Evolutionary conservation across 192 early-diverging fungal species (phyloP).

Genomic region (Dispira parvispora): DNA sequence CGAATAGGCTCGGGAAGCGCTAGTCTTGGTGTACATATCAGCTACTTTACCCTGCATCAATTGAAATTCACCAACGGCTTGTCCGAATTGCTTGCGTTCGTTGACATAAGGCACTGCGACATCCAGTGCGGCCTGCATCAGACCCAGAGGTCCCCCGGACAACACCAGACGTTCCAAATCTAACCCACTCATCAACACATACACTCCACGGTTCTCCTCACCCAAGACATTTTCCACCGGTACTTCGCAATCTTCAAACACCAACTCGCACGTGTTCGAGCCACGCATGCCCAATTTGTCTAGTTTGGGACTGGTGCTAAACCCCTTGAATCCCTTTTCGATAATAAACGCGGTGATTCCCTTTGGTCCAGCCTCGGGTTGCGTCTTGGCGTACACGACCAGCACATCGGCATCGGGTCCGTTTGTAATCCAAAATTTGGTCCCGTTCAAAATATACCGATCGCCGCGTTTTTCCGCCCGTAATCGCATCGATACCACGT

Average conservation of each 20-base stretch:
- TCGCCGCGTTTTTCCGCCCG: conserved; percentile 71
- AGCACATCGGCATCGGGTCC: conserved; percentile 78
- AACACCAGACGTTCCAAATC: conserved; percentile 81
- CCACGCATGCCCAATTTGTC: conserved; percentile 96
- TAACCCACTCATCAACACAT: conserved; percentile 91
- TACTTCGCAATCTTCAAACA: conserved; percentile 87
- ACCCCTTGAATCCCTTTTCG: conserved; percentile 75
- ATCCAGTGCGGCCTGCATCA: conserved; percentile 84
- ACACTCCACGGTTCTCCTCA: conserved; percentile 67
- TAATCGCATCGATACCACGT: conserved; percentile 84
- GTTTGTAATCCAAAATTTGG: conserved; percentile 97
- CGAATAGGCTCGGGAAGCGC: conserved; percentile 75
- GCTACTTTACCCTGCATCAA: conserved; percentile 89
- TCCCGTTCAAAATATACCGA: conserved; percentile 69
- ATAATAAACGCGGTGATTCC: conserved; percentile 92
- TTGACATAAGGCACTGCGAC: conserved; percentile 71
- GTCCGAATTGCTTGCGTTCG: conserved; percentile 72
- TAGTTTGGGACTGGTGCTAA: conserved; percentile 70
- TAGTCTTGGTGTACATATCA: conserved; percentile 95
- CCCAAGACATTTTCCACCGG: conserved; percentile 83
- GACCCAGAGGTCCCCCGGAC: conserved; percentile 73
- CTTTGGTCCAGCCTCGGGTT: conserved; percentile 53
- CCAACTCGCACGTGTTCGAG: conserved; percentile 85
- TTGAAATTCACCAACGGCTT: conserved; percentile 76
- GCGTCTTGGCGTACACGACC: conserved; percentile 87